A percentile compares a stretch with the other conserved stretches of the same genome.
Conservation (phyloP, 1,284 basidiomycete species). For the Ustilago shanxiensis region DNA sequence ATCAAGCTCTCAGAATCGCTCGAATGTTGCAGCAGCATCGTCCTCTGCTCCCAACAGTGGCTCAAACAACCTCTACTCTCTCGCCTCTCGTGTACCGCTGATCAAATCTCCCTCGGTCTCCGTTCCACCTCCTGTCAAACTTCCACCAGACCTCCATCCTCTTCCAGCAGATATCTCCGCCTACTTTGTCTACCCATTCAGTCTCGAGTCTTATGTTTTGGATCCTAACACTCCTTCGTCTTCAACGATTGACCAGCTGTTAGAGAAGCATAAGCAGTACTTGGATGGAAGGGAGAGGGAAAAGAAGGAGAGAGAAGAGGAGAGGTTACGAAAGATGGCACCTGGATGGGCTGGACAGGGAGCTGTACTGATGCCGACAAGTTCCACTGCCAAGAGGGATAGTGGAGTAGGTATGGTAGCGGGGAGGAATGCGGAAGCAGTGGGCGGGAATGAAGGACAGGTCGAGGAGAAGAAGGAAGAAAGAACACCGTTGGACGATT, state of each 20-base stretch:
- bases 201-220: slow-evolving; percentile 59
- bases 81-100: slow-evolving; percentile 51
- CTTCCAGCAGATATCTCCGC: slow-evolving; percentile 56
- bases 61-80: slow-evolving; percentile 46
- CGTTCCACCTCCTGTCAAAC: slow-evolving; percentile 32
- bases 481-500: slow-evolving; percentile 45
- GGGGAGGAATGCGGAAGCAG: slow-evolving; percentile 7
- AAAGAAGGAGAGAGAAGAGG: slow-evolving; percentile 20
- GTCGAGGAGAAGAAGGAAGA: not conserved
- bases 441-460: not conserved
- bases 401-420: not conserved
- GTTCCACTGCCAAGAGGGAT: not conserved
- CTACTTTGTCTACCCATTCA: slow-evolving; percentile 65
- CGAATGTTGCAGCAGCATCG: not conserved
- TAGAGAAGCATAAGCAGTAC: slow-evolving; percentile 34
- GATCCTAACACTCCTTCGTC: slow-evolving; percentile 42
- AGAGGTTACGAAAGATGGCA: slow-evolving; percentile 33
- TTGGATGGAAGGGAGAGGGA: slow-evolving; percentile 28
- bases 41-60: not conserved
- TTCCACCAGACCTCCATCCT: slow-evolving; percentile 54
- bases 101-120: slow-evolving; percentile 58
- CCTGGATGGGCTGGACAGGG: slow-evolving; percentile 32
- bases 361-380: slow-evolving; percentile 32
- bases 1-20: not conserved
- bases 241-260: slow-evolving; percentile 29